Base-by-base conservation (phyloP, 225 moss, liverwort and hornwort genomes). In the Polytrichum formosum region DNA sequence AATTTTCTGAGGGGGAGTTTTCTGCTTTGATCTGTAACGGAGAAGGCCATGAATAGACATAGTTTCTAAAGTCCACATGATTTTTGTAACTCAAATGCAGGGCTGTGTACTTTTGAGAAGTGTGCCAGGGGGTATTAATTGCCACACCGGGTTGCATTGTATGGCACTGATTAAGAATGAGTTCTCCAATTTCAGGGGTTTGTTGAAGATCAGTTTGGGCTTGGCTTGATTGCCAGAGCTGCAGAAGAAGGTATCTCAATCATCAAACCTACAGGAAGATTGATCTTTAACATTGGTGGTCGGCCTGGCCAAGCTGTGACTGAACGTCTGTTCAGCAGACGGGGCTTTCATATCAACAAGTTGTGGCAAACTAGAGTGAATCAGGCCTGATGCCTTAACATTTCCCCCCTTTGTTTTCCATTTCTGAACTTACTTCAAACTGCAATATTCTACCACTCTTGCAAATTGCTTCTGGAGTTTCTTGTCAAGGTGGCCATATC, bases 231-330 rank as follows among this genome's bases (percentile, higher is more conserved):
- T 64, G 97, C 97, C 79, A 90, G 92, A 79, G 97, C 97, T 58
- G 92, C 94, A 58, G 97, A 98, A 77, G 97, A 98, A 80, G 94
- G 97, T 6, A 92, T 98, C 68, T 86, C 94, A 55, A 86, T 88
- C 73, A 91, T 98, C 67, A 86, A 83, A 67, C 87, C 97, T 71
- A 85, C 87, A 21, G 97, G 97, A 68, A 92, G 84, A 67, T 91
- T 98, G 80, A 98, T 98, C 54, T 94, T 98, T 70, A 98, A 98
- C 63, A 94, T 98, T 77, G 97, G 97, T 85, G 97, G 97, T 62
- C 90, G 97, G 60, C 97, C 97, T 69, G 97, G 97, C 72, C 97
- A 98, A 79, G 97, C 94, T 77, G 97, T 98, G 61, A 86, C 91
- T 35, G 92, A 94, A 77, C 83, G 97, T 59, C 75, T 98, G 73